These are phyloP conservation scores for Quillaja saponaria DNA, from an alignment of 306 rosid species.

Conservation along the genomic window DNA sequence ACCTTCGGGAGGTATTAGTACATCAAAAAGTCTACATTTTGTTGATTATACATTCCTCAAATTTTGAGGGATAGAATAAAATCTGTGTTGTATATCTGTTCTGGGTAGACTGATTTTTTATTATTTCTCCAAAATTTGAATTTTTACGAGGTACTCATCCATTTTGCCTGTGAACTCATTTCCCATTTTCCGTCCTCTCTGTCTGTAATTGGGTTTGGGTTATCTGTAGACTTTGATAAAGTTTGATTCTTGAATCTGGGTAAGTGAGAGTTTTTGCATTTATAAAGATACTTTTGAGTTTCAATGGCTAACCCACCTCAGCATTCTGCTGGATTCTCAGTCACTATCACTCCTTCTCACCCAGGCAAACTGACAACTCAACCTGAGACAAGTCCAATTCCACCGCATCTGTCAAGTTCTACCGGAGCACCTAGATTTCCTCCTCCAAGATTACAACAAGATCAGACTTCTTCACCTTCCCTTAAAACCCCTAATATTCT, in stretches of 20 bases:
- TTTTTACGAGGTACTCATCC: constrained; percentile 2
- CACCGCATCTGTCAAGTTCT: constrained; percentile 44
- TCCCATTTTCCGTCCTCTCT: background rate
- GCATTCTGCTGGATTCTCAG: constrained; percentile 60
- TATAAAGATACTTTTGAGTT: constrained; percentile 20
- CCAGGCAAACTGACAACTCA: constrained; percentile 45
- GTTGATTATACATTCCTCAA: constrained; percentile 2
- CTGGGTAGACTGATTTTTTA: constrained; percentile 28
- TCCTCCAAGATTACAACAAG: constrained; percentile 63
- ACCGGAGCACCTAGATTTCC: constrained; percentile 53
- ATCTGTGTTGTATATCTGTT: constrained; percentile 27
- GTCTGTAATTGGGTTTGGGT: constrained; percentile 17
- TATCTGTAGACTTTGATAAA: constrained; percentile 33
- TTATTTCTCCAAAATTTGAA: constrained; percentile 9
- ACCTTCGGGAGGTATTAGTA: constrained; percentile 37
- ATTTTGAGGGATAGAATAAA: constrained; percentile 28
- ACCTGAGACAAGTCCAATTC: constrained; percentile 49
- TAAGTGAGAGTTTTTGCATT: constrained; percentile 25
- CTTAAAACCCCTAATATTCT: constrained; percentile 40
- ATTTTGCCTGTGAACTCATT: background rate
- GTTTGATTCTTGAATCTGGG: constrained; percentile 38
- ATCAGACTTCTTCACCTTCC: constrained; percentile 59
- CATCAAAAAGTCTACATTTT: constrained; percentile 12
- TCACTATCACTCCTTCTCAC: constrained; percentile 38
- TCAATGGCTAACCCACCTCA: constrained; percentile 73